Conservation (phyloP, 2,329 filamentous ascomycete genomes). For the Corynespora cassiicola region DNA sequence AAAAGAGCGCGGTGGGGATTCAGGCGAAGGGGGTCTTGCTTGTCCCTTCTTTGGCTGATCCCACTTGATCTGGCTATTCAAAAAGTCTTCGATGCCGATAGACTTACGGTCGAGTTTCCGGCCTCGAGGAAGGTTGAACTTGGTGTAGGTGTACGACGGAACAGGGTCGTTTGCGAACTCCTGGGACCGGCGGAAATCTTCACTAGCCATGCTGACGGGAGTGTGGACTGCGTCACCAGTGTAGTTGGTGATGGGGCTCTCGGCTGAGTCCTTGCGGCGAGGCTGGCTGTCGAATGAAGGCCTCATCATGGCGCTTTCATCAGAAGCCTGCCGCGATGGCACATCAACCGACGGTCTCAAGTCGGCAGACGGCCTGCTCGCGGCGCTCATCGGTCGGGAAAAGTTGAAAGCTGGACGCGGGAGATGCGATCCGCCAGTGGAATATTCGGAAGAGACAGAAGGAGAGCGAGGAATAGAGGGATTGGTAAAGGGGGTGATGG, state of each 20-base stretch:
- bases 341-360: slow-evolving; percentile 41
- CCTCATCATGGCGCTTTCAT: slow-evolving; percentile 42
- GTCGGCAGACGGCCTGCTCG: slow-evolving; percentile 62
- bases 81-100: slow-evolving; percentile 45
- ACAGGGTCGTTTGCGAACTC: slow-evolving; percentile 60
- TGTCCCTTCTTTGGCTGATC: slow-evolving; percentile 53
- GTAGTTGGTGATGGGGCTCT: slow-evolving; percentile 64
- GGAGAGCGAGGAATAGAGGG: slow-evolving; percentile 73
- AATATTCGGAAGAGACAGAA: slow-evolving; percentile 83
- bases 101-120: slow-evolving; percentile 73
- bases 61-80: slow-evolving; percentile 65
- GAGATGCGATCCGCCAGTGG: slow-evolving; percentile 63
- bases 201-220: slow-evolving; percentile 75
- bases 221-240: slow-evolving; percentile 72
- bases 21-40: slow-evolving; percentile 44
- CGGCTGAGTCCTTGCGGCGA: slow-evolving; percentile 48
- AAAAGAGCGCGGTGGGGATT: slow-evolving; percentile 46
- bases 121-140: slow-evolving; percentile 82
- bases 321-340: slow-evolving; percentile 42
- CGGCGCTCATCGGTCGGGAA: slow-evolving; percentile 84
- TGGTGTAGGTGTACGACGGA: slow-evolving; percentile 85
- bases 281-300: slow-evolving; percentile 47
- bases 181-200: slow-evolving; percentile 66
- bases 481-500: slow-evolving; percentile 67
- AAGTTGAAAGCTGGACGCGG: slow-evolving; percentile 88